Conservation (phyloP, 352 stramenopile species). For the Phytopythium helicoides region DNA sequence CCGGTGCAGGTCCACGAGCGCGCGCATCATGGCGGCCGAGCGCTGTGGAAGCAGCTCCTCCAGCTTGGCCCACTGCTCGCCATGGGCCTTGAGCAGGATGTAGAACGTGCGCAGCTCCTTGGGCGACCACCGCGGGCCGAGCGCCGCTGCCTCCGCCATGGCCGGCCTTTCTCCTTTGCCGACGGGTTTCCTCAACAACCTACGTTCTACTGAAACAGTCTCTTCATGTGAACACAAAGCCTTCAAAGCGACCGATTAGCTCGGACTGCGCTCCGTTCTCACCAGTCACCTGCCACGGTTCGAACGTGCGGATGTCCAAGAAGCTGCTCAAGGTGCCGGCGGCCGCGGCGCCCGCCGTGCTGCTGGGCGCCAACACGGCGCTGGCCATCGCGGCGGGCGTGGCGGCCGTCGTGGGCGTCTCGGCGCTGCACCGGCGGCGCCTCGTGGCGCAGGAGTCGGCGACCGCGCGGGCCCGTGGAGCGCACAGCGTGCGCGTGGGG, state of each 20-base stretch:
- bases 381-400: constrained; percentile 44
- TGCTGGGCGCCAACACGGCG: constrained; percentile 30
- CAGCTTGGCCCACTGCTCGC: constrained; percentile 47
- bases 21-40: constrained; percentile 57
- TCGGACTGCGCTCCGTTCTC: no score
- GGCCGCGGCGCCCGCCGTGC: constrained; percentile 13
- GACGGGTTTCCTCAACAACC: not conserved
- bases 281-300: constrained; percentile 1
- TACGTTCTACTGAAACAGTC: no score
- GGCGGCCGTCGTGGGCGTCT: constrained; percentile 38
- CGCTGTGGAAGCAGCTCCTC: constrained; percentile 44
- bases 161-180: not conserved
- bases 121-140: constrained; percentile 53
- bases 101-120: constrained; percentile 74
- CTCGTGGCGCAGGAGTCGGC: constrained; percentile 1
- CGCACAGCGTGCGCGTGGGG: constrained; percentile 32
- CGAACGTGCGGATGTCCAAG: constrained; percentile 26
- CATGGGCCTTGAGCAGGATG: constrained; percentile 53
- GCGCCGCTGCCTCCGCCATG: constrained; percentile 8
- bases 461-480: not conserved
- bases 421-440: constrained; percentile 38
- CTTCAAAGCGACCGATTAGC: no score
- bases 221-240: no score
- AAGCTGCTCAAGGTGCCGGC: constrained; percentile 42
- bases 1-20: constrained; percentile 64